Conservation (phyloP, 192 early-diverging fungal species). For the Allomyces arbusculus region DNA sequence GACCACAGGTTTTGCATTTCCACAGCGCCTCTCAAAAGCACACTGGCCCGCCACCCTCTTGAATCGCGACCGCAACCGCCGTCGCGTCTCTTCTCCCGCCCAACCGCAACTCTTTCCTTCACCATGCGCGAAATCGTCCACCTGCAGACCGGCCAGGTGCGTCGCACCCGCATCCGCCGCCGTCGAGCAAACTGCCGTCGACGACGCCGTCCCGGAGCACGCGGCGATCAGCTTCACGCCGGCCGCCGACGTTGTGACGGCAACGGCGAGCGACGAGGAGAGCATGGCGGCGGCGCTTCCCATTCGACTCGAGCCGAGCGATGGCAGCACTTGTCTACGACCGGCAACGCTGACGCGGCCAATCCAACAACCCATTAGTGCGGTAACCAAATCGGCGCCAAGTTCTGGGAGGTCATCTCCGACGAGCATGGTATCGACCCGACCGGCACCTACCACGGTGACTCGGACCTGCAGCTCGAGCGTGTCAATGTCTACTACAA, state of each 20-base stretch:
- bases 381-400: constrained; percentile 45
- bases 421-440: constrained; percentile 65
- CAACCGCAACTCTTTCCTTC: no score
- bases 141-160: constrained; percentile 13
- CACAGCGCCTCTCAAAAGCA: no score
- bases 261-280: not conserved
- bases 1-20: no score
- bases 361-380: not conserved
- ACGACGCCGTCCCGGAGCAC: not conserved
- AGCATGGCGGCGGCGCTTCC: no score
- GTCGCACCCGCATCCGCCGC: not conserved
- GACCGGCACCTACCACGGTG: constrained; percentile 32
- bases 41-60: no score
- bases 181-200: not conserved
- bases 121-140: constrained; percentile 12
- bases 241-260: not conserved
- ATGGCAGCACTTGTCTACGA: no score
- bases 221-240: not conserved
- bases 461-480: constrained; percentile 45
- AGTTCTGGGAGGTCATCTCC: constrained; percentile 89
- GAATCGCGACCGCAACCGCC: no score
- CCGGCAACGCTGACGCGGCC: not conserved
- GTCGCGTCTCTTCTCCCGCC: no score
- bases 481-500: constrained; percentile 67
- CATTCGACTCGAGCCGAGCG: no score